Evolutionary conservation across 2,329 filamentous ascomycete species (phyloP).

Genomic region (Stachybotrys chartarum): DNA sequence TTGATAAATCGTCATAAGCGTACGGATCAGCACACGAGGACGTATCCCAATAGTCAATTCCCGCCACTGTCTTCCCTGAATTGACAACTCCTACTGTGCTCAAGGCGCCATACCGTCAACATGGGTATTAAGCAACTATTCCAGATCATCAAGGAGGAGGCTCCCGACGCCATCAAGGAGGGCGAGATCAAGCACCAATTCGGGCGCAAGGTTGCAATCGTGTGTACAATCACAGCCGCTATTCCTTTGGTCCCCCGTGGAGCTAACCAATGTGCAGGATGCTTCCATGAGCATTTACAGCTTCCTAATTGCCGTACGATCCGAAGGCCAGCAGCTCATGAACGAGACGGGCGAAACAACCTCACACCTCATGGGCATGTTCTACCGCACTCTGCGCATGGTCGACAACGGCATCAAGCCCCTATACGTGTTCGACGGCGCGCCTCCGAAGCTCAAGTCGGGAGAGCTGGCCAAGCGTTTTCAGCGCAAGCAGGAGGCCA

Average conservation of each 20-base stretch:
- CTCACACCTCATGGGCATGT: conserved; percentile 98
- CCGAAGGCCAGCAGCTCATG: conserved; percentile 92
- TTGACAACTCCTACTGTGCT: neutral
- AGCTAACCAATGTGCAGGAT: conserved; percentile 17
- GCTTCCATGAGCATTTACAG: conserved; percentile 97
- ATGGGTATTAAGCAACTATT: conserved; percentile 70
- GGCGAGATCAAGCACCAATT: conserved; percentile 99
- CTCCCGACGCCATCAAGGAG: conserved; percentile 90
- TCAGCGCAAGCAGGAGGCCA: conserved; percentile 88
- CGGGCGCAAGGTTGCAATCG: conserved; percentile 95
- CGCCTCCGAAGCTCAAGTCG: conserved; percentile 94
- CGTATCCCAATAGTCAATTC: neutral
- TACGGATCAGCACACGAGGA: neutral
- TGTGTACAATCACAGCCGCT: conserved; percentile 38
- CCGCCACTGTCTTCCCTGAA: neutral
- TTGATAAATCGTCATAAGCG: neutral
- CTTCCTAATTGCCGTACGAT: conserved; percentile 95
- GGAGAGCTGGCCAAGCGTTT: conserved; percentile 95
- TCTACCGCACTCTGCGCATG: conserved; percentile 96
- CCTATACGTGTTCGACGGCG: conserved; percentile 95
- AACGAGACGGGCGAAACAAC: conserved; percentile 94
- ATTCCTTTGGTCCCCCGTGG: too few relatives aligned
- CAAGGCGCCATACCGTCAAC: conserved; percentile 12
- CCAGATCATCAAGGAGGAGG: conserved; percentile 81
- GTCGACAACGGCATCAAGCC: conserved; percentile 99